A percentile compares a stretch with the other conserved stretches of the same genome.
phyloP scores from a whole-genome alignment of 352 stramenopile species.

The Halophytophthora batemanensis region DNA sequence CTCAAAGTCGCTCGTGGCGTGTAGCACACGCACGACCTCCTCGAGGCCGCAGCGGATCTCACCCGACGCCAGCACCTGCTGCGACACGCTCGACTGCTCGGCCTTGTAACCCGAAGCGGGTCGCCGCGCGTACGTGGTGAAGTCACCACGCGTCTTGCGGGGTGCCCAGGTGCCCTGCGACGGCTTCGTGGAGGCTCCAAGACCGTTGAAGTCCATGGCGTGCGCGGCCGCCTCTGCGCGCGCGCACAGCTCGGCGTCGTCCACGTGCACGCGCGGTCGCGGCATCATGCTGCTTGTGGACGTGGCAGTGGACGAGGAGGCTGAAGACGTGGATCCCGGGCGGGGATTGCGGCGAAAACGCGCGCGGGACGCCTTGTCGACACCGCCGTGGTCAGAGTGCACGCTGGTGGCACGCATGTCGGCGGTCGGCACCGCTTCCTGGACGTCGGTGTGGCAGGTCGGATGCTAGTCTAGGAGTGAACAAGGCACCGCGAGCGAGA shows the following conservation, averaged over 20 bases:
- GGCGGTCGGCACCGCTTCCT: conserved; percentile 7
- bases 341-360: conserved; percentile 16
- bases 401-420: conserved; percentile 10
- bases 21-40: conserved; percentile 23
- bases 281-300: conserved; percentile 9
- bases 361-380: conserved; percentile 6
- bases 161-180: conserved; percentile 14
- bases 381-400: neutral
- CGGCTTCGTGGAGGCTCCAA: conserved; percentile 10
- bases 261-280: conserved; percentile 25
- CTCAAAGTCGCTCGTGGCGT: conserved; percentile 19
- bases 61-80: conserved; percentile 23
- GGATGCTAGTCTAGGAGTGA: too few species aligned
- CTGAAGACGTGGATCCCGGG: conserved; percentile 8
- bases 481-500: too few species aligned
- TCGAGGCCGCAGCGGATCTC: conserved; percentile 26
- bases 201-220: conserved; percentile 23
- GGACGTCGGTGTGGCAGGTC: too few species aligned
- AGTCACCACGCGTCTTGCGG: conserved; percentile 17
- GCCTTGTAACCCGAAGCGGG: neutral
- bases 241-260: conserved; percentile 25
- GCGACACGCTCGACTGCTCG: neutral
- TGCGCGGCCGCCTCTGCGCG: conserved; percentile 18
- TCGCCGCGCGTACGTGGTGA: conserved; percentile 22
- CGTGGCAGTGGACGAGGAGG: conserved; percentile 9